Base-by-base conservation (phyloP, 805 yeast species). In the Scheffersomyces ergatensis region DNA sequence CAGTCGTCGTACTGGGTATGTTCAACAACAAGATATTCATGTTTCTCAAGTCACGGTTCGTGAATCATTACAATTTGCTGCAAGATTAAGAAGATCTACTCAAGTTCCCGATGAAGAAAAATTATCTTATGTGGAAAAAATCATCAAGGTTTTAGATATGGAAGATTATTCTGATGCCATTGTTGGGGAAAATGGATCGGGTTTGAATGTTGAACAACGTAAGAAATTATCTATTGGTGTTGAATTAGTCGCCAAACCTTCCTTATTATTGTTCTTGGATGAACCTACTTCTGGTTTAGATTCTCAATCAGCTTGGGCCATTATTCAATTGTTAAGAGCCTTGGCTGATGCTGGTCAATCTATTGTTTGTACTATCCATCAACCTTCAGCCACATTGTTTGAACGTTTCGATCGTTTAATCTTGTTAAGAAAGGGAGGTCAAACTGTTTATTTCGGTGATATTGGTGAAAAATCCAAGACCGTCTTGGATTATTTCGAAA, bases 251-350 rank as follows among this genome's bases (percentile, higher is more conserved):
- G 43, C 50, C 8, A 46, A 36, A 24, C 60, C 60, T 5, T 36
- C 45, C 4, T n/a, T n/a, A 14, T 44, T 78, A 35, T 58, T 79
- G 26, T 78, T 80, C 53, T 60, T 79, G 43, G 83, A 78, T 62
- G 83, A 78, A 53, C 82, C 82, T 25, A 78, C 83, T 14, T 77
- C 82, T 25, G 83, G 83, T 31, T 59, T 77, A 47, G 83, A 78
- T 50, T 74, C 83, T 12, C 56, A 51, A 16, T 72, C 83, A 18
- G 74, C 83, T 6, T 67, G 77, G 72, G 70, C 80, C 17, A 74
- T 78, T 47, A 65, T 77, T 37, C 67, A 69, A 47, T 70, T 75
- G 42, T 40, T 62, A 70, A 51, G 67, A 65, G 46, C 62, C 63
- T 21, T 63, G 72, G 51, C 80, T 75, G 27, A 23, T 20, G 38